Conservation (phyloP, 2,329 filamentous ascomycete genomes). For the Furcasterigmium furcatum region DNA sequence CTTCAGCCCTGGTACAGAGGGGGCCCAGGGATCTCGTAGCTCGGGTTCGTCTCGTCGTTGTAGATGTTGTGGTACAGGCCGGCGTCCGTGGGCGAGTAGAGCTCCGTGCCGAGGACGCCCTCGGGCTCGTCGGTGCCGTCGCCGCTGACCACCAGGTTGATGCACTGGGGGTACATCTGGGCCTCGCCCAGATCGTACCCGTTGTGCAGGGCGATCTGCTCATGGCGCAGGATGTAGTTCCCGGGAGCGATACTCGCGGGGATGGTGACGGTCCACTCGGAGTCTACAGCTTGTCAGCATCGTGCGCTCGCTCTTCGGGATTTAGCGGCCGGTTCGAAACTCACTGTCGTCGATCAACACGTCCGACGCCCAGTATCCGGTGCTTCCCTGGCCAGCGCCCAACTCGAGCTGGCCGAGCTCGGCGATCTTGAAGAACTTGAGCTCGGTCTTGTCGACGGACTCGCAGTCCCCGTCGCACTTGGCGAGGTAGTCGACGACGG, state of each 20-base stretch:
- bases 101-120: conserved; percentile 24
- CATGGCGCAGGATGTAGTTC: conserved; percentile 47
- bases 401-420: conserved; percentile 34
- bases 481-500: conserved; percentile 63
- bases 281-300: conserved; percentile 4
- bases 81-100: conserved; percentile 22
- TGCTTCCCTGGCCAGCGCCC: conserved; percentile 22
- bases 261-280: conserved; percentile 26
- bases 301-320: too few species aligned
- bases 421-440: conserved; percentile 64
- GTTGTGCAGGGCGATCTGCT: conserved; percentile 47
- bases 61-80: conserved; percentile 26
- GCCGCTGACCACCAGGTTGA: conserved; percentile 42
- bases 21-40: too few species aligned
- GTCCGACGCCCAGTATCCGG: conserved; percentile 32
- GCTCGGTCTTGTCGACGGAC: conserved; percentile 44
- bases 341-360: conserved; percentile 35
- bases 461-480: conserved; percentile 55
- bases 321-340: too few species aligned
- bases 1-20: too few species aligned
- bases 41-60: too few species aligned
- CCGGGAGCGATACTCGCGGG: conserved; percentile 26
- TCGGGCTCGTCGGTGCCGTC: conserved; percentile 26
- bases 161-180: conserved; percentile 49
- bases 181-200: conserved; percentile 39